Percentiles rank a stretch among this genome's conserved stretches.
phyloP scores from a whole-genome alignment of 2,329 filamentous ascomycete species.

The Gnomoniopsis smithogilvyi region DNA sequence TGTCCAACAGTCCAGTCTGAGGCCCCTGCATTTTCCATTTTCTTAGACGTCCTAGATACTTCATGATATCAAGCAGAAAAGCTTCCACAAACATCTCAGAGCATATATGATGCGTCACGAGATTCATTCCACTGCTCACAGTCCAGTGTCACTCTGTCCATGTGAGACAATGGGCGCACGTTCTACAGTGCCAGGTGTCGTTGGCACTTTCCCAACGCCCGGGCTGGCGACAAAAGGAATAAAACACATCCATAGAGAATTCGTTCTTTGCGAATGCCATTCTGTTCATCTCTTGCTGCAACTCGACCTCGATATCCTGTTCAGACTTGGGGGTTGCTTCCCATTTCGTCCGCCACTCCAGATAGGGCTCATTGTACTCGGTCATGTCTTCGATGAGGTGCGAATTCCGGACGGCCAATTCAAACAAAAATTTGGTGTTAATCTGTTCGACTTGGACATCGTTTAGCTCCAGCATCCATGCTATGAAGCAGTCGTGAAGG shows the following conservation, averaged over 20 bases:
- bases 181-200: conserved; percentile 4
- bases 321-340: neutral
- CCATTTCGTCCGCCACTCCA: conserved; percentile 10
- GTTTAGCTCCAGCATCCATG: conserved; percentile 2
- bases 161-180: conserved; percentile 3
- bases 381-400: neutral
- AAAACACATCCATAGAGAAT: neutral
- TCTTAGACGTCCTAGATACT: neutral
- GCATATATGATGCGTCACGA: neutral
- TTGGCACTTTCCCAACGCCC: neutral
- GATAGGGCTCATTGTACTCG: neutral
- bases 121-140: conserved; percentile 5
- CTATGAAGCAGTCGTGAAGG: conserved; percentile 13
- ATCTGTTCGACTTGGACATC: neutral
- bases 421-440: neutral
- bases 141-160: conserved; percentile 8
- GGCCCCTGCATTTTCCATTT: too few species aligned
- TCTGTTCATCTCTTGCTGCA: conserved; percentile 15
- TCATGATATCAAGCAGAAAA: neutral
- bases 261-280: neutral
- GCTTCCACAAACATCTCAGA: neutral
- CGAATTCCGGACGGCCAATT: neutral
- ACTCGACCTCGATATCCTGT: neutral
- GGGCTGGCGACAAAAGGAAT: conserved; percentile 6
- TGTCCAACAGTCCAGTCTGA: too few species aligned